Conservation (phyloP, 305 asterid genomes). For the Fraxinus latifolia region DNA sequence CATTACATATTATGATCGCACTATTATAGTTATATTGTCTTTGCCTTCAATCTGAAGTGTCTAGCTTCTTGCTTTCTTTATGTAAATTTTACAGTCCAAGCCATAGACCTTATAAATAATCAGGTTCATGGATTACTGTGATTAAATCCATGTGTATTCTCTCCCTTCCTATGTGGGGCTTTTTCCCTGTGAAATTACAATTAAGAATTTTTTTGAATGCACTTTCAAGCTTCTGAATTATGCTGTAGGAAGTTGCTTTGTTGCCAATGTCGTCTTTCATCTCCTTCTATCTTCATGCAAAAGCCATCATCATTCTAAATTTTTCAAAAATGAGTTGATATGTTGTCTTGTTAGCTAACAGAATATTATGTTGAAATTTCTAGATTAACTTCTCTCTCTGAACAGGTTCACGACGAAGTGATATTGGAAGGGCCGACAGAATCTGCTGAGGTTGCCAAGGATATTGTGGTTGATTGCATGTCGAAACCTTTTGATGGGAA, state of each 20-base stretch:
- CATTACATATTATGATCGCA: background rate
- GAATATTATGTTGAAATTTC: background rate
- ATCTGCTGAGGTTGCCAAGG: conserved; percentile 81
- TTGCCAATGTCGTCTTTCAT: background rate
- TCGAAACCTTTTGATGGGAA: conserved; percentile 74
- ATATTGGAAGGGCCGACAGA: conserved; percentile 91
- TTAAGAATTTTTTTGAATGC: background rate
- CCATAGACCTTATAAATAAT: background rate
- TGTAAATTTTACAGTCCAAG: background rate
- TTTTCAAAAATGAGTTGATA: background rate
- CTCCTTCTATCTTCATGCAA: background rate
- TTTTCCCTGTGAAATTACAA: background rate
- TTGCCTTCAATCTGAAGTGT: background rate
- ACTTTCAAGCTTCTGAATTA: background rate
- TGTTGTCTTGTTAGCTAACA: background rate
- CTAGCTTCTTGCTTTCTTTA: background rate
- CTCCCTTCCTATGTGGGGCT: background rate
- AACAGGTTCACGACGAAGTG: conserved; percentile 92
- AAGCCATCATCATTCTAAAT: background rate
- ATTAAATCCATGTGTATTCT: background rate
- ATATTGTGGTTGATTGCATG: conserved; percentile 89
- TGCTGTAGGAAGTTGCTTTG: background rate
- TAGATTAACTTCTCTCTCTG: background rate
- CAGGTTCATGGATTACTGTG: background rate
- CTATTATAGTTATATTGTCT: background rate